Percentiles rank a stretch among this genome's conserved stretches.
Evolutionary conservation across 805 yeast genomes (phyloP).

Genomic region (Saccharomyces paradoxus): DNA sequence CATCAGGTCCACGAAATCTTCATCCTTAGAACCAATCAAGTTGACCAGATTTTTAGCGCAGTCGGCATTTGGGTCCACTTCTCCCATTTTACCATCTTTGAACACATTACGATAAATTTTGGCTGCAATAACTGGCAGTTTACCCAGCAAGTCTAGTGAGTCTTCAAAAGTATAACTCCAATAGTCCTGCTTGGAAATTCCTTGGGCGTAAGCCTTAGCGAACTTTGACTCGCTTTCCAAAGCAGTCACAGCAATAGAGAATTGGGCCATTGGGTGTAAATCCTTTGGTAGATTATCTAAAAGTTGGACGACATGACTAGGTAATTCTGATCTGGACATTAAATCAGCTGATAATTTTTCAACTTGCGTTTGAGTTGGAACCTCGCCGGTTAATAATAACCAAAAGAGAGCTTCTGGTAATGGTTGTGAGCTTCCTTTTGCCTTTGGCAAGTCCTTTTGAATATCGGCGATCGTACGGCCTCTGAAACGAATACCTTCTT

Average conservation of each 20-base stretch:
- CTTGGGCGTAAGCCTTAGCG: slow-evolving; percentile 77
- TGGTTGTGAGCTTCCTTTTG: slow-evolving; percentile 55
- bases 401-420: slow-evolving; percentile 78
- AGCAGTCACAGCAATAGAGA: slow-evolving; percentile 74
- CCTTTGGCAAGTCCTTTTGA: slow-evolving; percentile 67
- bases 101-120: slow-evolving; percentile 77
- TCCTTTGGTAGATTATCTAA: slow-evolving; percentile 66
- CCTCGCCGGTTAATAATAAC: slow-evolving; percentile 76
- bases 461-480: slow-evolving; percentile 77
- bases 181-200: slow-evolving; percentile 75
- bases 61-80: slow-evolving; percentile 47
- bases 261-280: slow-evolving; percentile 87
- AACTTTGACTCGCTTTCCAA: slow-evolving; percentile 76
- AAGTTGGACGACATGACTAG: slow-evolving; percentile 67
- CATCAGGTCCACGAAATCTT: slow-evolving; percentile 69
- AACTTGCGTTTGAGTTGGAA: slow-evolving; percentile 65
- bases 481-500: slow-evolving; percentile 81
- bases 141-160: slow-evolving; percentile 70
- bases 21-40: slow-evolving; percentile 49
- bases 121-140: slow-evolving; percentile 73
- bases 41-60: slow-evolving; percentile 60
- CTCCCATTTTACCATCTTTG: slow-evolving; percentile 65
- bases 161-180: slow-evolving; percentile 82
- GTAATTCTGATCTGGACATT: slow-evolving; percentile 69
- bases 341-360: slow-evolving; percentile 65